Evolutionary conservation across 768 basidiomycete species (phyloP), one percentile per base, ranked within the genome.

Genomic region (Cystobasidiopsis lactophilus): DNA sequence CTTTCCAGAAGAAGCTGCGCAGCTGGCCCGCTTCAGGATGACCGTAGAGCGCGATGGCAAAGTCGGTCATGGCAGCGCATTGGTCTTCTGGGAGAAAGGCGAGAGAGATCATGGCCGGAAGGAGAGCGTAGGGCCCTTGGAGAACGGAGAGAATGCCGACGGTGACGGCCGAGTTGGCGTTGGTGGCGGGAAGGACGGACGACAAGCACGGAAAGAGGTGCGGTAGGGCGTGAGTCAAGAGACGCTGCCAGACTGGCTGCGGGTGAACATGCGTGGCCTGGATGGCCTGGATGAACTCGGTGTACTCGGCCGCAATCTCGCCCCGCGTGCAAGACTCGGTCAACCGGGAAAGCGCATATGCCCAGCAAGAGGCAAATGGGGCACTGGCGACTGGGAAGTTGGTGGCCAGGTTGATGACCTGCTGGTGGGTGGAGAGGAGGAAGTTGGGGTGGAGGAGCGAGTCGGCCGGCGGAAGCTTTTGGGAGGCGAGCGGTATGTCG

Each of bases 1-100:
- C 71, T 50, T 77, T 71, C 85, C 88, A 93, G 64, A 77, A 89
- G 58, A 88, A 83, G 3, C 72, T 68, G 58, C 79, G 81, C 55
- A 91, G 77, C 10, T 59, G 59, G 2, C 75, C 76, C 10, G 74
- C 70, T 26, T 81, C 72, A 24, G 80, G 75, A 53, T 67, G 63
- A 63, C 69, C 65, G 69, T 80, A 84, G 18, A 89, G 69, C 0
- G 78, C 74, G 50, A 79, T 73, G 81, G 82, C 85, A 9, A 80
- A 75, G 50, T 85, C 76, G 37, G 82, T 70, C 5, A 86, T 70
- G 1, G 68, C 69, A 14, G 79, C 76, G 55, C 82, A 80, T 54
- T 83, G 77, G 0, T 79, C 16, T n/a, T 49, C 16, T n/a, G 38
- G 9, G 24, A 53, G 52, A 43, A 52, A 60, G 4, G 59, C 23